phyloP scores from a whole-genome alignment of 257 asterid genomes.

The Scutellaria galericulata region DNA sequence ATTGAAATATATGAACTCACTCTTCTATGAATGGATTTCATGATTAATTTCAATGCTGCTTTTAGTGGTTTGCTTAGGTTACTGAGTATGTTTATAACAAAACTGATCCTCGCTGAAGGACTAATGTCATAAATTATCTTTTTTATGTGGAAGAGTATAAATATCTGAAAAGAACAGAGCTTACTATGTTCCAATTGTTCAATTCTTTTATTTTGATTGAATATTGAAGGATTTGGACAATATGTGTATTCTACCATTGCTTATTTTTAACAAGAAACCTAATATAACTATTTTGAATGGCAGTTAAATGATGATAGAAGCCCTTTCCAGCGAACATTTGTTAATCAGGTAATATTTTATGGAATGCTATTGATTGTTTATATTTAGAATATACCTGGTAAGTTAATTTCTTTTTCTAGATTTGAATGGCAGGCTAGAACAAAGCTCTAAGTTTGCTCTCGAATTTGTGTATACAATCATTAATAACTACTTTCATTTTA shows the following conservation, averaged over 20 bases:
- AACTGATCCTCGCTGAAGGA: constrained; percentile 1
- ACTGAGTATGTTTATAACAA: not conserved
- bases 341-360: constrained; percentile 70
- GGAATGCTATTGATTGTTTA: constrained; percentile 25
- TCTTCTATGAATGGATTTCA: constrained; percentile 11
- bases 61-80: constrained; percentile 9
- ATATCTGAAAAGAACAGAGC: not conserved
- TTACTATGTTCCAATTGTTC: not conserved
- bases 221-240: constrained; percentile 3
- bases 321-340: constrained; percentile 93
- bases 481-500: constrained; percentile 7
- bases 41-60: constrained; percentile 22
- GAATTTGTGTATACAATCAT: constrained; percentile 1
- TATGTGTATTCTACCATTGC: constrained; percentile 12
- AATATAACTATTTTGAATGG: constrained; percentile 36
- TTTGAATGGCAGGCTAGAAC: not conserved
- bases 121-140: not conserved
- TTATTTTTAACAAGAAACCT: constrained; percentile 29
- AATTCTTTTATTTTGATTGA: constrained; percentile 10
- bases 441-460: too few species aligned
- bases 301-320: constrained; percentile 92
- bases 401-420: constrained; percentile 17
- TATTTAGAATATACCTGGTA: not conserved
- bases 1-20: constrained; percentile 8
- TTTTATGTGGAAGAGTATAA: constrained; percentile 12